Evolutionary conservation across 2,329 filamentous ascomycete species (phyloP).

Genomic region (Akanthomyces muscarius): DNA sequence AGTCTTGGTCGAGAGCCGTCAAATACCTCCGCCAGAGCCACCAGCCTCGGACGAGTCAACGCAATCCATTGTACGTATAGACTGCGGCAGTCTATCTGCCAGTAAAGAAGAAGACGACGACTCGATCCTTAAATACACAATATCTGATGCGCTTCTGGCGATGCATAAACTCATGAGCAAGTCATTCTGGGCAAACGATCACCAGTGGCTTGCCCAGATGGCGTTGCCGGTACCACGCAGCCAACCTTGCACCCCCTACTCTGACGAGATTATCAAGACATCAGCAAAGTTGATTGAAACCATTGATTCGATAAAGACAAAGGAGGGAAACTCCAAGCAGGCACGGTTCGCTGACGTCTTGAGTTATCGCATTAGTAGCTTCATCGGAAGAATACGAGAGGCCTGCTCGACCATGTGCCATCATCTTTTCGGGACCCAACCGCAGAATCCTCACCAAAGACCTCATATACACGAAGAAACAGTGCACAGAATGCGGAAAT

Average conservation of each 20-base stretch:
- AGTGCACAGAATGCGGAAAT: not conserved
- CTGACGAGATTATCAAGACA: not conserved
- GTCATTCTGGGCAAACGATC: not conserved
- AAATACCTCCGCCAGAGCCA: not conserved
- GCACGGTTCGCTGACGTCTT: not conserved
- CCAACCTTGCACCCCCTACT: not conserved
- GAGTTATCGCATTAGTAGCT: not conserved
- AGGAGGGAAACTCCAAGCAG: not conserved
- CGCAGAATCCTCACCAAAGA: no score
- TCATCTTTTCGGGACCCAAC: not conserved
- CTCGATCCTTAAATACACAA: not conserved
- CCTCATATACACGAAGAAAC: not conserved
- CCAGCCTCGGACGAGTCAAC: not conserved
- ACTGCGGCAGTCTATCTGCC: no score
- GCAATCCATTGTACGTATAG: not conserved
- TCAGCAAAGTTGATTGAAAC: not conserved
- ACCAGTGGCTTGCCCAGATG: not conserved
- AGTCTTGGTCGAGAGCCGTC: no score
- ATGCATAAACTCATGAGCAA: constrained; percentile 1
- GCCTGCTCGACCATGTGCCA: not conserved
- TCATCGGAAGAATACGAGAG: not conserved
- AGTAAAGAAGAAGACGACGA: not conserved
- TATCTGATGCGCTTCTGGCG: not conserved
- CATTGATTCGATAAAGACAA: not conserved
- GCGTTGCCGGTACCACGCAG: not conserved